Percentiles rank a stretch among this genome's conserved stretches.
Evolutionary conservation across 2,329 filamentous ascomycete species (phyloP).

Genomic region (Clarireedia homoeocarpa): DNA sequence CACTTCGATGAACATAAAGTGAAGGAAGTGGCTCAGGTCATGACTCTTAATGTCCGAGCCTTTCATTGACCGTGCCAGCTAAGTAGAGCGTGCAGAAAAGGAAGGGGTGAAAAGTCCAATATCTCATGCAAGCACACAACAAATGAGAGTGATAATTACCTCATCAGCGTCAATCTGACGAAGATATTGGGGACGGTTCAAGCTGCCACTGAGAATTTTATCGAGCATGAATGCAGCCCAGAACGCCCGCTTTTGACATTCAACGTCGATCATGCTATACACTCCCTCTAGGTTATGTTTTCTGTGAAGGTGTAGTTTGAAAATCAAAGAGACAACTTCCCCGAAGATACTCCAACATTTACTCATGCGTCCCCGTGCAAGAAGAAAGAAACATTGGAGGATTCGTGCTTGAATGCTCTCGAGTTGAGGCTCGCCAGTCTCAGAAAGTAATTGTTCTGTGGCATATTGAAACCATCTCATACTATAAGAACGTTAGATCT

Average conservation of each 20-base stretch:
- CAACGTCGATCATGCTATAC: slow-evolving; percentile 33
- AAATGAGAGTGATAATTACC: not conserved
- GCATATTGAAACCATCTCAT: slow-evolving; percentile 19
- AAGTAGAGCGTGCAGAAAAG: too few relatives aligned
- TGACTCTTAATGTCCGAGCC: not conserved
- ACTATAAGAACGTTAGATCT: slow-evolving; percentile 13
- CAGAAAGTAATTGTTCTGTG: slow-evolving; percentile 28
- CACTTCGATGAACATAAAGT: not conserved
- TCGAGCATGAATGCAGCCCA: slow-evolving; percentile 59
- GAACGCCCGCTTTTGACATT: slow-evolving; percentile 47
- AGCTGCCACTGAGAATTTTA: slow-evolving; percentile 41
- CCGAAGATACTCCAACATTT: slow-evolving; percentile 30
- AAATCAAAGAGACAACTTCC: slow-evolving; percentile 26
- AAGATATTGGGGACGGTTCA: not conserved
- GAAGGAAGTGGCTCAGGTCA: not conserved
- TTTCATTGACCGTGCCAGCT: too few relatives aligned
- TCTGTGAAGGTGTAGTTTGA: slow-evolving; percentile 27
- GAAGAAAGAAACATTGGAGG: slow-evolving; percentile 30
- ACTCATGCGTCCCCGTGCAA: slow-evolving; percentile 29
- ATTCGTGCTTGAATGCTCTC: slow-evolving; percentile 34
- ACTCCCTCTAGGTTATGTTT: slow-evolving; percentile 16
- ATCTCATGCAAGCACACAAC: not conserved
- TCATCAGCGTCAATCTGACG: not conserved
- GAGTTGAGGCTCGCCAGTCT: slow-evolving; percentile 27
- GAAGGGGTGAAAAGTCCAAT: too few relatives aligned